Evolutionary conservation across 2,329 filamentous ascomycete species (phyloP), one percentile per base, ranked within the genome.

Genomic region (Botrytis aclada): DNA sequence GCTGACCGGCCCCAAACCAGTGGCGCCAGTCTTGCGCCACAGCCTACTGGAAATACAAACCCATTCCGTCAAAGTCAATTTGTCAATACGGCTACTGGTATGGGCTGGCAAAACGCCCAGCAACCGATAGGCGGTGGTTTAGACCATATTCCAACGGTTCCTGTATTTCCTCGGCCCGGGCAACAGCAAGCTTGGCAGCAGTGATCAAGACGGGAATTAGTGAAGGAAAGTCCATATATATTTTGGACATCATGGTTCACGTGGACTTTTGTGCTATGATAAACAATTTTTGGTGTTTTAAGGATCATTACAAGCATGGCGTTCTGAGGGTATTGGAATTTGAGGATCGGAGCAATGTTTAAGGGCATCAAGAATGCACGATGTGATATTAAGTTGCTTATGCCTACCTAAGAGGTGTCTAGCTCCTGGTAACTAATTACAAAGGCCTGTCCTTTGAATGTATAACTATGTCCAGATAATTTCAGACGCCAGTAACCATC

Each of bases 41-140:
- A 95, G 79, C 88, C 92, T 1, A 98, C 95, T 0, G 95, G 94
- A 14, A 94, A 89, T 79, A 98, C 95, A 3, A 99, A 99, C 79
- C 96, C 96, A 0, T 98, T 98, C 87, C 89, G 96, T 25, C 94
- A 98, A 80, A 93, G 92, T 63, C 90, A 91, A 6, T 97, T 98
- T 81, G 91, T 97, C 70, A 96, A 97, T 80, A 94, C 97, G 79
- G 87, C 90, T 75, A 97, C 94, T 0, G 95, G 95, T 0, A 87
- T 93, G 82, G 93, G 93, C 2, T 98, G 96, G 94, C 95, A 98
- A 81, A 88, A 91, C 75, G 88, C 89, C 74, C 90, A 91, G 76
- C 89, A 93, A 79, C 88, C 92, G 14, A 95, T 96, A 6, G 92
- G 97, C 76, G 94, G 94, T 6, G 92, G 90, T 12, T 80, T 96